Conservation (phyloP, 176 grass and related monocot genomes). For the Saccharum officinarum region DNA sequence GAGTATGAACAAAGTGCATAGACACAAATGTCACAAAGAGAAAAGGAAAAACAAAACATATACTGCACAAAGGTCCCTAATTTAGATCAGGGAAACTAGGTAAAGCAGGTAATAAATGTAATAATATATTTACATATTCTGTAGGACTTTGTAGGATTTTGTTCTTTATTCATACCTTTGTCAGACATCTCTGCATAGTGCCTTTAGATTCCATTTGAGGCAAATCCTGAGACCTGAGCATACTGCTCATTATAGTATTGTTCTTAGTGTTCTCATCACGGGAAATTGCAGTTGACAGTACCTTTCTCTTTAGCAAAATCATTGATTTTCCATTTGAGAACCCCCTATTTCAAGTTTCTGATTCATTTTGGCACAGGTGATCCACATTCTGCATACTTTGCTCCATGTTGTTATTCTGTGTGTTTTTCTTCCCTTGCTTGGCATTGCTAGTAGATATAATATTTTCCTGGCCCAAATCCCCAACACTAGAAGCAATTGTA, state of each 20-base stretch:
- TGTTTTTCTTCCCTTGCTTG: constrained; percentile 9
- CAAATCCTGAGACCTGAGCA: too few relatives aligned
- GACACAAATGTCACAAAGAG: neutral
- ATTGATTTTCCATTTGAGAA: constrained; percentile 20
- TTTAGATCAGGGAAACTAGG: neutral
- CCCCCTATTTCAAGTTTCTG: too few relatives aligned
- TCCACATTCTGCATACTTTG: neutral
- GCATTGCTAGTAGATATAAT: constrained; percentile 3
- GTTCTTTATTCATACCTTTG: constrained; percentile 30
- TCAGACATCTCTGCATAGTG: neutral
- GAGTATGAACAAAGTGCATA: neutral
- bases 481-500: too few relatives aligned
- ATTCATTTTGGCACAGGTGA: neutral
- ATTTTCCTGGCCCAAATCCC: constrained; percentile 24
- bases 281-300: neutral
- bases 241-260: neutral
- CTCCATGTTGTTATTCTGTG: constrained; percentile 23
- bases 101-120: neutral
- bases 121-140: neutral
- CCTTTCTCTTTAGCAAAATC: constrained; percentile 31
- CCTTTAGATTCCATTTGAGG: constrained; percentile 14
- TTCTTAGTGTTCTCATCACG: neutral
- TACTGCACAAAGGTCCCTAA: neutral
- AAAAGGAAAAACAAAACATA: neutral
- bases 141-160: neutral